Evolutionary conservation across 2,329 filamentous ascomycete species (phyloP), one percentile per base, ranked within the genome.

Genomic region (Xylaria sp.): DNA sequence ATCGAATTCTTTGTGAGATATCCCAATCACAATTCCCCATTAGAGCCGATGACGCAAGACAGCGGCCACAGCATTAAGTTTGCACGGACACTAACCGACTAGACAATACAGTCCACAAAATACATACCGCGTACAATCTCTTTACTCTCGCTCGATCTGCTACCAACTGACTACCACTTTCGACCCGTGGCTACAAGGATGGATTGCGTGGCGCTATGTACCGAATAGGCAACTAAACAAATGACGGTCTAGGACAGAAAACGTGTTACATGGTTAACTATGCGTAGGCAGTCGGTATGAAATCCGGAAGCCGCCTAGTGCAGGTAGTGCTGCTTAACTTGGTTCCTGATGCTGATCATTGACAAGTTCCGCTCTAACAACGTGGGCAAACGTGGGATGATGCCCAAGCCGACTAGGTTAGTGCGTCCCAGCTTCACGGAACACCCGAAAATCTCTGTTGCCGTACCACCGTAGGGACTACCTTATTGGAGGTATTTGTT

Each of bases 361-460:
- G 12, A 47, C 50, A 45, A 30, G 48, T 59, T 59, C 27, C 32
- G 32, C 55, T 55, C 53, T 32, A 55, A 63, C 59, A 45, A 53
- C 65, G 51, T 65, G 57, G 68, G 51, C 21, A 6, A n/a, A n/a
- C 39, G n/a, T 47, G 42, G 42, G 42, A 66, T 59, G 50, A 55
- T 24, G 48, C 59, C 42, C 50, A 32, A 45, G 19, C 45, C 45
- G 39, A 53, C 66, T 59, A 55, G 45, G 19, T 24, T 64, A 69
- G 68, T 65, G 68, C 51, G 58, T 68, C 19, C 65, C 68, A 53
- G 61, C 55, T 63, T 62, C 61, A 27, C 42, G 68, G 68, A 50
- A 58, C 67, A 24, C 34, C 57, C 36, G 58, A 50, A 30, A 42
- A 55, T 19, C 12, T 19, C 30, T 12, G 12, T 48, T 39, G 27